Evolutionary conservation across 805 yeast species (phyloP).

Genomic region (Blastobotrys chiropterorum): DNA sequence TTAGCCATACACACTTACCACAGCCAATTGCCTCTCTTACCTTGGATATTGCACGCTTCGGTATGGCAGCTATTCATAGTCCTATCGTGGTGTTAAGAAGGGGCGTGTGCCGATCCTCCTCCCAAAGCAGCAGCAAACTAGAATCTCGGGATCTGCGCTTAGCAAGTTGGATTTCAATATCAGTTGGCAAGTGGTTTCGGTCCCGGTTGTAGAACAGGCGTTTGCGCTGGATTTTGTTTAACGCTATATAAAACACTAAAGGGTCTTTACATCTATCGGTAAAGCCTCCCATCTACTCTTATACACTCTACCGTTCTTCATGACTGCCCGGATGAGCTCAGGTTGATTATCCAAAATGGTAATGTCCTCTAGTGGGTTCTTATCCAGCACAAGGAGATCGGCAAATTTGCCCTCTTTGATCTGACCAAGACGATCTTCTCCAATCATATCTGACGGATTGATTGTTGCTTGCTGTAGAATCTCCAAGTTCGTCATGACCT

Average conservation of each 20-base stretch:
- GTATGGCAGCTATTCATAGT: conserved; percentile 47
- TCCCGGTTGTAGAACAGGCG: no score
- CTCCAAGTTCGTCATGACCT: conserved; percentile 1
- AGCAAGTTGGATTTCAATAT: no score
- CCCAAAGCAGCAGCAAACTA: no score
- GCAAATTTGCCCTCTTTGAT: conserved; percentile 5
- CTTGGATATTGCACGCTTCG: conserved; percentile 76
- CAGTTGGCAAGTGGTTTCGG: no score
- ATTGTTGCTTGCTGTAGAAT: conserved; percentile 3
- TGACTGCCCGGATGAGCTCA: conserved; percentile 1
- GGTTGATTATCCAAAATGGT: conserved; percentile 3
- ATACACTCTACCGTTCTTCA: conserved; percentile 5
- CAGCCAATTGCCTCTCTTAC: conserved; percentile 26
- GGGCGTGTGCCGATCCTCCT: no score
- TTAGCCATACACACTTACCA: conserved; percentile 4
- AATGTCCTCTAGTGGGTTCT: conserved; percentile 5
- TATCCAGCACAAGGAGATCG: conserved; percentile 2
- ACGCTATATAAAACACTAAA: no score
- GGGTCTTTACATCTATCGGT: background rate
- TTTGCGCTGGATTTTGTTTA: no score
- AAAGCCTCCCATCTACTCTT: conserved; percentile 4
- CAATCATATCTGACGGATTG: conserved; percentile 7
- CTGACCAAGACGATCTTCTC: conserved; percentile 5
- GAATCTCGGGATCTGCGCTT: no score
- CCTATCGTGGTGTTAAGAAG: background rate